These are phyloP conservation scores for Penicillium odoratum DNA, from an alignment of 495 filamentous ascomycete species.

Conservation along the genomic window DNA sequence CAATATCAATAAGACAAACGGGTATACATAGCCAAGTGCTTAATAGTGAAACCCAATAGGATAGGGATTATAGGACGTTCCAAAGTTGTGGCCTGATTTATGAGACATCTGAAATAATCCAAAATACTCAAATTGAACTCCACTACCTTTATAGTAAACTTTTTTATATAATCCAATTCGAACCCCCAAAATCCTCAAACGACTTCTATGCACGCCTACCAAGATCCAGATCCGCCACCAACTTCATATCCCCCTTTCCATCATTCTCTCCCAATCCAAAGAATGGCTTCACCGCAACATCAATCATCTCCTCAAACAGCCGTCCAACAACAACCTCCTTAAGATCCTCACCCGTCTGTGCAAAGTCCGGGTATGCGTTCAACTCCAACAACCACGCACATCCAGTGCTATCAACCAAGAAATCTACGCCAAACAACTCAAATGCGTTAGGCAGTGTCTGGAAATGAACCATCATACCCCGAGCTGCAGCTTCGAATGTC, in stretches of 20 bases:
- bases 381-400: conserved; percentile 79
- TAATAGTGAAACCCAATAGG: background rate
- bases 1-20: background rate
- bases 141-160: background rate
- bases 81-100: background rate
- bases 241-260: conserved; percentile 42
- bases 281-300: conserved; percentile 63
- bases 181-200: background rate
- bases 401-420: conserved; percentile 68
- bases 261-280: conserved; percentile 44
- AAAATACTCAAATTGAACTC: too few relatives aligned
- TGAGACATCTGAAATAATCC: background rate
- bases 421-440: conserved; percentile 91
- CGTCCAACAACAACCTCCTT: conserved; percentile 64
- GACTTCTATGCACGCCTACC: conserved; percentile 43
- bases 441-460: conserved; percentile 84
- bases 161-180: background rate
- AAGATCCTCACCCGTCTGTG: conserved; percentile 77
- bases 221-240: conserved; percentile 63
- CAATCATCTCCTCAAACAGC: conserved; percentile 72
- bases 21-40: background rate
- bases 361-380: conserved; percentile 97
- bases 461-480: conserved; percentile 84
- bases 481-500: conserved; percentile 79
- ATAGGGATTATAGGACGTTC: background rate